These are phyloP conservation scores for Lobosporangium transversale DNA, from an alignment of 192 early-diverging fungal genomes.

Conservation along the genomic window DNA sequence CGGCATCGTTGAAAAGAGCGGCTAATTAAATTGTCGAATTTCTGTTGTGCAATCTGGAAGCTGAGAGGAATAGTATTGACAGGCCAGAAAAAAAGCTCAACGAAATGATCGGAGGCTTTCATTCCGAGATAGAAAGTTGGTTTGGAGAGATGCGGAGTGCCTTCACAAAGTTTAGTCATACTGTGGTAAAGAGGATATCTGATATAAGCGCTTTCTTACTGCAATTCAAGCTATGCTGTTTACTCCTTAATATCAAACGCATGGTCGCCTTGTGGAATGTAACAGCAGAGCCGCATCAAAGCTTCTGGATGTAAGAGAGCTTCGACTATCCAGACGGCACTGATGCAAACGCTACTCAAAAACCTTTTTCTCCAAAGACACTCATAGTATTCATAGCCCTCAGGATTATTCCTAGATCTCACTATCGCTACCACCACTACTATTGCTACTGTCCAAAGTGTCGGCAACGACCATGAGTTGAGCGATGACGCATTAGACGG, in stretches of 20 bases:
- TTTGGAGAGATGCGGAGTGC: slow-evolving; percentile 29
- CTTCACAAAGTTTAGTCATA: slow-evolving; percentile 28
- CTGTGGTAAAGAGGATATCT: slow-evolving; percentile 11
- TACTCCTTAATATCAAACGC: too few species aligned
- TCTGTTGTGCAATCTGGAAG: slow-evolving; percentile 30
- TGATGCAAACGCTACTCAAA: not conserved
- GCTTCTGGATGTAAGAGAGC: slow-evolving; percentile 7
- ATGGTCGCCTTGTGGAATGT: too few species aligned
- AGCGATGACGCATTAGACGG: too few species aligned
- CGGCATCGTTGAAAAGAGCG: slow-evolving; percentile 1
- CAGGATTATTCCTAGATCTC: not conserved
- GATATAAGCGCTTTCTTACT: slow-evolving; percentile 3
- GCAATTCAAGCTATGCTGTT: too few species aligned
- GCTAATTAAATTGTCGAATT: slow-evolving; percentile 1
- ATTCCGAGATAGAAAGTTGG: slow-evolving; percentile 21
- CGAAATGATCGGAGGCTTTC: slow-evolving; percentile 29
- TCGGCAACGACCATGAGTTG: slow-evolving; percentile 12
- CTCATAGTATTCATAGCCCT: not conserved
- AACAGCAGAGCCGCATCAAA: too few species aligned
- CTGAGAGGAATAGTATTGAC: slow-evolving; percentile 11
- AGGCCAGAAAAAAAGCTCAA: slow-evolving; percentile 20
- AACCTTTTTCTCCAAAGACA: not conserved
- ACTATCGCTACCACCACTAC: not conserved
- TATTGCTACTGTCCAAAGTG: too few species aligned
- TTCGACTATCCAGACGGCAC: slow-evolving; percentile 28